Evolutionary conservation across 805 yeast genomes (phyloP), one percentile per base, ranked within the genome.

Genomic region (Isabelozyma gotoi): DNA sequence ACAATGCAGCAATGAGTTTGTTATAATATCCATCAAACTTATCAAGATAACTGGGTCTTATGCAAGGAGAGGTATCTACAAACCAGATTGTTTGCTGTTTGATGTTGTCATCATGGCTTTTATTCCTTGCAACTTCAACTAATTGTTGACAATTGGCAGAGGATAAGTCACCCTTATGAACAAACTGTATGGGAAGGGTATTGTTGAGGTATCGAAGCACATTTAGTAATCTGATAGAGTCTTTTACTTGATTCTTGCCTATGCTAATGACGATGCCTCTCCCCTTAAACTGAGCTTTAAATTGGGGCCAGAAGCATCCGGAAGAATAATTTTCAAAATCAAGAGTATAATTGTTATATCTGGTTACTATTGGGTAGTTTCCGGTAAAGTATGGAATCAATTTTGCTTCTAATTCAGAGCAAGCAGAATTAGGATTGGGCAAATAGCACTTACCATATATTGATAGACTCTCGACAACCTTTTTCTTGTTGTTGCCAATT

Each of bases 181-280:
- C 43, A 5, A 58, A 33, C 36, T 57, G 50, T 19, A 58, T 42
- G 7, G 63, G 63, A 8, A 55, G 45, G 19, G 16, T 29, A 36
- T 51, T 57, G 12, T 47, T 46, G 24, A 50, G 46, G 3, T 39
- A 45, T 3, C 60, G 48, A 18, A 58, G 46, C 5, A 50, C 35
- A 16, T 19, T 19, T 5, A 44, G 16, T 5, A 44, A 34, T 17
- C 24, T 15, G 5, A 17, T 14, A 6, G 32, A 14, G 4, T 41
- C 38, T 11, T 17, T 10, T 5, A 36, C 24, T 8, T 39, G 41
- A 16, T 17, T 14, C 10, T 34, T 40, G n/a, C 20, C 12, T 10
- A 33, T 11, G 16, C 42, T 39, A 19, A 39, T 33, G n/a, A 39
- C 42, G 7, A 39, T 39, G 7, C 42, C 42, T 17, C 15, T 32